phyloP scores from a whole-genome alignment of 2,329 filamentous ascomycete species.

The Thermochaetoides dissita region DNA sequence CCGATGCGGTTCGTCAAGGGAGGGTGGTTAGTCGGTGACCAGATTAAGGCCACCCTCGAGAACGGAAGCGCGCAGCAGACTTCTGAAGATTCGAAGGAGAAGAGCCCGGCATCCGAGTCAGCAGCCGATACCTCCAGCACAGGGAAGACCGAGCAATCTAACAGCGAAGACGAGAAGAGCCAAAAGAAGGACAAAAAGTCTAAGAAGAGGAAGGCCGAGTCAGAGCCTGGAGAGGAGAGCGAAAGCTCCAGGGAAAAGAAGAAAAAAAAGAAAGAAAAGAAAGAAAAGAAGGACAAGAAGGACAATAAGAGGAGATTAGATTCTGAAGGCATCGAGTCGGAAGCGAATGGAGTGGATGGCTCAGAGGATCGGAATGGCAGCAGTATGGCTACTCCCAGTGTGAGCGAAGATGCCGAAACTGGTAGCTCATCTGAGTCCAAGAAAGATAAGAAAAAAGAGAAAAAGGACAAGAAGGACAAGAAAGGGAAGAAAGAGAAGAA shows the following conservation, averaged over 20 bases:
- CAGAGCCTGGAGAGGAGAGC: conserved; percentile 17
- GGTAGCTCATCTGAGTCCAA: conserved; percentile 3
- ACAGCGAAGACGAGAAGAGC: conserved; percentile 14
- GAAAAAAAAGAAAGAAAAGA: conserved; percentile 25
- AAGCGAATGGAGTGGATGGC: conserved; percentile 7
- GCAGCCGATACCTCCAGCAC: conserved; percentile 18
- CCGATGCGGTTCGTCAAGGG: conserved; percentile 75
- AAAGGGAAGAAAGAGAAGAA: conserved; percentile 6
- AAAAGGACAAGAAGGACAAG: conserved; percentile 10
- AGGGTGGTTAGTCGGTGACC: conserved; percentile 52
- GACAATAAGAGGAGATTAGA: background rate
- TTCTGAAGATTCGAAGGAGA: conserved; percentile 1
- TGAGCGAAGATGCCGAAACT: background rate
- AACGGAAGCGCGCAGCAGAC: conserved; percentile 1
- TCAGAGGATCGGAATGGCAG: background rate
- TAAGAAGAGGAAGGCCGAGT: conserved; percentile 37
- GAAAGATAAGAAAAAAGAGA: conserved; percentile 11
- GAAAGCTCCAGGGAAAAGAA: conserved; percentile 15
- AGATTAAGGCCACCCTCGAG: conserved; percentile 34
- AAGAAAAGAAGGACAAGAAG: conserved; percentile 12
- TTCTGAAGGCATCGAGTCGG: background rate
- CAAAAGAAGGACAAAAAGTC: conserved; percentile 31
- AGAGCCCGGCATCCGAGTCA: conserved; percentile 16
- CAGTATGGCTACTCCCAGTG: no score
- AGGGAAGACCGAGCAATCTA: conserved; percentile 13